These are phyloP conservation scores for Somion occarium DNA, from an alignment of 1,284 basidiomycete species.

Conservation along the genomic window DNA sequence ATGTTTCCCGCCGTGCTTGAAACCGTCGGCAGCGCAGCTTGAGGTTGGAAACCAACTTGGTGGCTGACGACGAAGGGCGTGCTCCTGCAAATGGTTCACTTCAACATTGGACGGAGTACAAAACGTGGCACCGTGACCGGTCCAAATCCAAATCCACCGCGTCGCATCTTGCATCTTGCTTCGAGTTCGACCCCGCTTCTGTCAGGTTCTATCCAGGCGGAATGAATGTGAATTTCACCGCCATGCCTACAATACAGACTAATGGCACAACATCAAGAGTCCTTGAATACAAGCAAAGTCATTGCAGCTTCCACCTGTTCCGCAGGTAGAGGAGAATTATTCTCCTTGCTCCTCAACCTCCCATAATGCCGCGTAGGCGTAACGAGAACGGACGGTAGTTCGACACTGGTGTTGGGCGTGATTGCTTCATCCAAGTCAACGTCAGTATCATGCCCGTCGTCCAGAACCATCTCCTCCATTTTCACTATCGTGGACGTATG, in stretches of 20 bases:
- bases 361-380: constrained; percentile 11
- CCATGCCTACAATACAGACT: not conserved
- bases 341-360: constrained; percentile 1
- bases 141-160: too few relatives aligned
- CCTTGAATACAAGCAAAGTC: constrained; percentile 36
- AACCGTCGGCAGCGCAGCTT: not conserved
- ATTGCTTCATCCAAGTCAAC: constrained; percentile 24
- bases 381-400: constrained; percentile 11
- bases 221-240: not conserved
- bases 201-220: too few relatives aligned
- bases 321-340: constrained; percentile 10
- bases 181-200: too few relatives aligned
- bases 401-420: constrained; percentile 23
- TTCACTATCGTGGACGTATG: not conserved
- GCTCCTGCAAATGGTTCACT: too few relatives aligned
- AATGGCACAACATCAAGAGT: not conserved
- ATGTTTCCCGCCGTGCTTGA: not conserved
- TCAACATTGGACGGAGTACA: too few relatives aligned
- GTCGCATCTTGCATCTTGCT: too few relatives aligned
- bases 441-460: constrained; percentile 21
- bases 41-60: not conserved
- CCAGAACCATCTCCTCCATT: constrained; percentile 9
- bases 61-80: not conserved
- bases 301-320: constrained; percentile 43
- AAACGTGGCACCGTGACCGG: too few relatives aligned